Percentiles rank a stretch among this genome's conserved stretches.
These are phyloP conservation scores for Furcasterigmium furcatum DNA, from an alignment of 2,329 filamentous ascomycete genomes.

Conservation along the genomic window DNA sequence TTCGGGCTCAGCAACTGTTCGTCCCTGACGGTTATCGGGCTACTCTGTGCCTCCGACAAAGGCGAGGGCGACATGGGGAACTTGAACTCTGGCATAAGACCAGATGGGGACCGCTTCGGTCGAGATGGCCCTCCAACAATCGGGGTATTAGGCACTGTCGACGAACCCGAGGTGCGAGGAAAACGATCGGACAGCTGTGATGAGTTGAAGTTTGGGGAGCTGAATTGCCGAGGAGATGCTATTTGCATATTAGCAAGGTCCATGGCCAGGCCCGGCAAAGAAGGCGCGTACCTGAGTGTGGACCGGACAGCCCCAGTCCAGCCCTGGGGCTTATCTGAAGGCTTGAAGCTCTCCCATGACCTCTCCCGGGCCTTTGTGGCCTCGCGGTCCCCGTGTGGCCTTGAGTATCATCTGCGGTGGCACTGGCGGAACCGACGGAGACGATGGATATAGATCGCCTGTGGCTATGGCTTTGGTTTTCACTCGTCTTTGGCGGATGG, in stretches of 20 bases:
- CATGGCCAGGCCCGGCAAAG: neutral
- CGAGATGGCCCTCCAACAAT: conserved; percentile 27
- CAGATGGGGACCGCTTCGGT: conserved; percentile 33
- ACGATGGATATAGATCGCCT: conserved; percentile 80
- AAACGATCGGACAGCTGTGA: conserved; percentile 51
- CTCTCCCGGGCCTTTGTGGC: conserved; percentile 51
- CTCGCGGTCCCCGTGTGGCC: conserved; percentile 36
- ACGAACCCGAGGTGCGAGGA: conserved; percentile 33
- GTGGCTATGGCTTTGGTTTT: conserved; percentile 52
- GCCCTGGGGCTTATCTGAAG: conserved; percentile 65
- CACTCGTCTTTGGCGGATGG: conserved; percentile 21
- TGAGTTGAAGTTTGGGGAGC: conserved; percentile 51
- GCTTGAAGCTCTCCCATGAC: conserved; percentile 77
- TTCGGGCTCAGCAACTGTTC: conserved; percentile 38
- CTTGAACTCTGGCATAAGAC: conserved; percentile 51
- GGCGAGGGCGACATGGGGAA: conserved; percentile 49
- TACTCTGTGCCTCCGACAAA: conserved; percentile 25
- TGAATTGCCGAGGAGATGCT: conserved; percentile 37
- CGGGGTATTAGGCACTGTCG: conserved; percentile 45
- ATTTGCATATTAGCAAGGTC: neutral
- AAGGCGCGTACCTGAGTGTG: conserved; percentile 33
- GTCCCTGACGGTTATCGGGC: conserved; percentile 23
- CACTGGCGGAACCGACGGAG: conserved; percentile 62
- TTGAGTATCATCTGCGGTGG: conserved; percentile 39
- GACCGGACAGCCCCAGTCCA: conserved; percentile 19